Evolutionary conservation across 2,329 filamentous ascomycete species (phyloP).

Genomic region (Talaromyces pinophilus): DNA sequence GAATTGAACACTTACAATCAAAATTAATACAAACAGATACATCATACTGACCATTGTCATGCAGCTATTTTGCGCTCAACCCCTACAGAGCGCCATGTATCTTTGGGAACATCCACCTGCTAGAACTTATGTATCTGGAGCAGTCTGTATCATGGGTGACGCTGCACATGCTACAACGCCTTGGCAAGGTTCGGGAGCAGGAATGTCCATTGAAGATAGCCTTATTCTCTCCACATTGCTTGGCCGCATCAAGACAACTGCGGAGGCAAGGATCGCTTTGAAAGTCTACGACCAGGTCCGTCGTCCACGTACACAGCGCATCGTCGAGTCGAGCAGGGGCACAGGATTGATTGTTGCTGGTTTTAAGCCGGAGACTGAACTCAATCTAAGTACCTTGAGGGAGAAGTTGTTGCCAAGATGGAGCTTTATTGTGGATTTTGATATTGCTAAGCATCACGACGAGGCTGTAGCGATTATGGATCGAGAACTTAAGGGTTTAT

Average conservation of each 20-base stretch:
- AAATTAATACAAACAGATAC: neutral
- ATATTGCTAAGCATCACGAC: conserved; percentile 21
- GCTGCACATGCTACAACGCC: conserved; percentile 44
- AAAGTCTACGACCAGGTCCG: conserved; percentile 50
- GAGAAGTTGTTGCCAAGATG: conserved; percentile 12
- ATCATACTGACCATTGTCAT: too few species aligned
- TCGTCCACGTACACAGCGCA: conserved; percentile 47
- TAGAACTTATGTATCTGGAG: conserved; percentile 11
- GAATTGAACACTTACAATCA: neutral
- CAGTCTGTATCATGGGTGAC: conserved; percentile 34
- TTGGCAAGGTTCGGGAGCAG: conserved; percentile 41
- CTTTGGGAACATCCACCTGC: conserved; percentile 18
- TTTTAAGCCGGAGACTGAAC: neutral
- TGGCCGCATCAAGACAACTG: conserved; percentile 15
- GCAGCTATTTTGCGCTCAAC: neutral
- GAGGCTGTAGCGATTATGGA: conserved; percentile 49
- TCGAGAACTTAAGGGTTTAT: neutral
- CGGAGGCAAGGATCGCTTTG: conserved; percentile 39
- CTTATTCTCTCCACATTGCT: conserved; percentile 38
- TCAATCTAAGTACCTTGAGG: neutral
- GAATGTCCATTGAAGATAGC: conserved; percentile 43
- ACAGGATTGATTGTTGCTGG: neutral
- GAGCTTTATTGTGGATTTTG: conserved; percentile 19
- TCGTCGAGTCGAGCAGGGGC: conserved; percentile 46
- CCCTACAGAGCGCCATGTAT: conserved; percentile 15